Conservation (phyloP, 768 basidiomycete genomes). For the Tricholoma matsutake region DNA sequence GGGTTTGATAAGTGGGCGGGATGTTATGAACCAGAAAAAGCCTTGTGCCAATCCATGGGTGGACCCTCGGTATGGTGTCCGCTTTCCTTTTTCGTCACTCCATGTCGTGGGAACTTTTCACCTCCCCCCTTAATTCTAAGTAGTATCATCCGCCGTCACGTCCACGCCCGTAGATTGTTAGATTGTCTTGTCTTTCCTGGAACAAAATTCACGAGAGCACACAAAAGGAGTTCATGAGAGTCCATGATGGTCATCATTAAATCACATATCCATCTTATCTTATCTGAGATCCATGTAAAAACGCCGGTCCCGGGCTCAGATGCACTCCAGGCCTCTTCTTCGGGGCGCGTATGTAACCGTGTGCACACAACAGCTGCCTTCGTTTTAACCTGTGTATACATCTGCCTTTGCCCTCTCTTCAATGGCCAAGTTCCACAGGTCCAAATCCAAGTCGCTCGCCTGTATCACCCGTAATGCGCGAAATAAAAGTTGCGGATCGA, state of each 20-base stretch:
- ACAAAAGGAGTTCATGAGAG: too few species aligned
- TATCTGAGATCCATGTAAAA: constrained; percentile 27
- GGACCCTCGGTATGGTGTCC: constrained; percentile 24
- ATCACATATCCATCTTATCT: constrained; percentile 15
- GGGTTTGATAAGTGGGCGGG: constrained; percentile 14
- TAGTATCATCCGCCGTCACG: too few species aligned
- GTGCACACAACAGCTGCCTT: not conserved
- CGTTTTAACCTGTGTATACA: not conserved
- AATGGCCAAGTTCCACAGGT: constrained; percentile 39
- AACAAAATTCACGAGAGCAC: not conserved
- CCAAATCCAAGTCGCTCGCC: constrained; percentile 45
- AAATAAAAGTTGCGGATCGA: constrained; percentile 45
- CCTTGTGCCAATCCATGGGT: constrained; percentile 29
- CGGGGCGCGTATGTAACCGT: too few species aligned
- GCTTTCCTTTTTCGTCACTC: constrained; percentile 34
- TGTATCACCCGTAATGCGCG: constrained; percentile 51
- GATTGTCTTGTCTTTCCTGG: not conserved
- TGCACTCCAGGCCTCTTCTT: not conserved
- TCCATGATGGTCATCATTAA: too few species aligned
- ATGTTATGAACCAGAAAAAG: constrained; percentile 19
- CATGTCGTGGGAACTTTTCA: constrained; percentile 16
- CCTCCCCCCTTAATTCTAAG: not conserved
- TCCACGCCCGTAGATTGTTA: too few species aligned
- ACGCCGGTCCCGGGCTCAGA: constrained; percentile 9
- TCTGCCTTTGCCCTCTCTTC: constrained; percentile 15